phyloP scores from a whole-genome alignment of 1,284 basidiomycete species.

The Tausonia pullulans region DNA sequence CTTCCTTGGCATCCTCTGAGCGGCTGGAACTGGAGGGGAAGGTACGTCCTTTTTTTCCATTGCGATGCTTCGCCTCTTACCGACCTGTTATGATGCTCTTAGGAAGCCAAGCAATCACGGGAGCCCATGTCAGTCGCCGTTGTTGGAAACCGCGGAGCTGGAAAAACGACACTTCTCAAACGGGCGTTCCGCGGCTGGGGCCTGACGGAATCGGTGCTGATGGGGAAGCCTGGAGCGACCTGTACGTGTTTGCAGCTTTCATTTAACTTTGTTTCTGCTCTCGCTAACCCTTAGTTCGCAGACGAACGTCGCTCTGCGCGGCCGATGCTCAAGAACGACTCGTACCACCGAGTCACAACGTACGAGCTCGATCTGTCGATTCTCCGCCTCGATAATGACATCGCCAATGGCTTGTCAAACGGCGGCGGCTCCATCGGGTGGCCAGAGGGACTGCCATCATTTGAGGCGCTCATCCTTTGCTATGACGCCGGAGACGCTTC shows the following conservation, averaged over 20 bases:
- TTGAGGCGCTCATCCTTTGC: conserved; percentile 31
- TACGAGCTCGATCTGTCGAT: conserved; percentile 28
- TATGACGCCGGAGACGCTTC: conserved; percentile 29
- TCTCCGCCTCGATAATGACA: conserved; percentile 18
- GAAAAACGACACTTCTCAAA: conserved; percentile 31
- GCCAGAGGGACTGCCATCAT: conserved; percentile 22
- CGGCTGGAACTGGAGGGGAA: background rate
- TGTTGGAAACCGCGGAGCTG: conserved; percentile 28
- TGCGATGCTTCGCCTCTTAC: background rate
- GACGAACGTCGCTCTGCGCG: conserved; percentile 1
- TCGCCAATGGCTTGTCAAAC: background rate
- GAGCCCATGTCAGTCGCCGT: conserved; percentile 25
- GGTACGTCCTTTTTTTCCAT: background rate
- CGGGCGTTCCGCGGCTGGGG: conserved; percentile 30
- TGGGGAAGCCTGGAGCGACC: conserved; percentile 18
- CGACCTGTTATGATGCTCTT: background rate
- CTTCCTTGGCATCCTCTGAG: background rate
- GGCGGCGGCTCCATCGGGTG: conserved; percentile 18
- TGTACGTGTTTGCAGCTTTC: conserved; percentile 17
- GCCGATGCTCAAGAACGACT: background rate
- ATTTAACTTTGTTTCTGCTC: background rate
- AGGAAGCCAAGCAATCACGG: background rate
- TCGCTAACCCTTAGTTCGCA: background rate
- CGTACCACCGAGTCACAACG: conserved; percentile 25
- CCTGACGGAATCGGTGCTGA: conserved; percentile 21